These are phyloP conservation scores for Abrus pulchellus DNA, from an alignment of 306 rosid species.

Conservation along the genomic window DNA sequence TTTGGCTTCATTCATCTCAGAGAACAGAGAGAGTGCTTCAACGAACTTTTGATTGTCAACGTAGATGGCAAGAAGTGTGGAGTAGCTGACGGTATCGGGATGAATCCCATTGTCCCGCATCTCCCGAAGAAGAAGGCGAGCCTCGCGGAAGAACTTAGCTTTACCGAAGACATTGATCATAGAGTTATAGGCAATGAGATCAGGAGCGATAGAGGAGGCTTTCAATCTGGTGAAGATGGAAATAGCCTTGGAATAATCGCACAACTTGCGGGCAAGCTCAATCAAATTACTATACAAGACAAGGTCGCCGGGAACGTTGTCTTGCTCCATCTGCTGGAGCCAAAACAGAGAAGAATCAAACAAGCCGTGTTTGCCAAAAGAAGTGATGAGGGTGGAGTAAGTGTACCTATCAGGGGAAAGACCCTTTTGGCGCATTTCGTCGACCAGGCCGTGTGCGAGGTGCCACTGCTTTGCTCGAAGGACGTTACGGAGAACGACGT, in stretches of 20 bases:
- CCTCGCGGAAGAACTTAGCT: conserved; percentile 89
- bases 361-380: conserved; percentile 82
- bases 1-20: conserved; percentile 77
- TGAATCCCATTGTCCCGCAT: conserved; percentile 68
- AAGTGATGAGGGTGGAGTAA: conserved; percentile 86
- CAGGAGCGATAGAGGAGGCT: conserved; percentile 68
- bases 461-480: conserved; percentile 84
- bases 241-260: conserved; percentile 90
- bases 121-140: conserved; percentile 74
- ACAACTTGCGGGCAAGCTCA: conserved; percentile 81
- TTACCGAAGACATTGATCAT: conserved; percentile 93
- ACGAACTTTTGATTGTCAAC: conserved; percentile 84
- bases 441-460: conserved; percentile 89
- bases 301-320: conserved; percentile 82
- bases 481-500: conserved; percentile 84
- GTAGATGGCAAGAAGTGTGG: conserved; percentile 72
- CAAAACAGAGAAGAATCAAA: conserved; percentile 89
- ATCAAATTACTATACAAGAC: conserved; percentile 87
- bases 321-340: conserved; percentile 95
- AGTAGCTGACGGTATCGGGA: conserved; percentile 84
- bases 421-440: conserved; percentile 90
- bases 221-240: conserved; percentile 77
- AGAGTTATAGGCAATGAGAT: conserved; percentile 79
- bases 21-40: conserved; percentile 83
- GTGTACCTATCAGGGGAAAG: conserved; percentile 91